A percentile compares a stretch with the other conserved stretches of the same genome.
Conservation (phyloP, 169 alveolate genomes). For the Plasmodium vivax region DNA sequence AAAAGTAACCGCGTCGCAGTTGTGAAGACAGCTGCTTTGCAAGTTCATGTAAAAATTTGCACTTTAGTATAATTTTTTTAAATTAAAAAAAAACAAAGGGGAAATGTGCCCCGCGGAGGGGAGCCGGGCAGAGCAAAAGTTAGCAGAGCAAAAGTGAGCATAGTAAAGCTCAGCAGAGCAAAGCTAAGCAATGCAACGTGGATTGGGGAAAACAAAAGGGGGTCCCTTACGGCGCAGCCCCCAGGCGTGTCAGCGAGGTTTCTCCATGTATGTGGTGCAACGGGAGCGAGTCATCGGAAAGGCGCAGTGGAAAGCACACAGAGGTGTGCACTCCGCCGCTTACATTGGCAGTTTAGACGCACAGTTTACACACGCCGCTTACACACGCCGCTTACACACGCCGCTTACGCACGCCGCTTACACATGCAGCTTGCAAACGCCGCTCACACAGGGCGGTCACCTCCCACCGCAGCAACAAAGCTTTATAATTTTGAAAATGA, state of each 20-base stretch:
- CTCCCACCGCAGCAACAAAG: constrained; percentile 71
- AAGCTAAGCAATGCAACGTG: background rate
- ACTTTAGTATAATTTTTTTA: background rate
- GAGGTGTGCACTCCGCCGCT: background rate
- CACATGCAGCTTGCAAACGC: background rate
- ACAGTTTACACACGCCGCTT: background rate
- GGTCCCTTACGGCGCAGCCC: background rate
- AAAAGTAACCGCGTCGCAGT: background rate
- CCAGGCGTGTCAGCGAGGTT: background rate
- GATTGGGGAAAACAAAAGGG: background rate
- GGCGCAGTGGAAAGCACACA: background rate
- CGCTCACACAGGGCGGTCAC: background rate
- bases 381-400: background rate
- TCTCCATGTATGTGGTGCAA: background rate
- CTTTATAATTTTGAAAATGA: constrained; percentile 39
- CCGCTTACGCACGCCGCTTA: background rate
- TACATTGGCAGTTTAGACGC: too few relatives aligned
- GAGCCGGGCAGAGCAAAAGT: background rate
- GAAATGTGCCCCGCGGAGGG: background rate
- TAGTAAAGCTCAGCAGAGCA: background rate
- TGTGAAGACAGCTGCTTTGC: constrained; percentile 1
- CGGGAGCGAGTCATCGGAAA: background rate
- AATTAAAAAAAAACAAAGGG: constrained; percentile 6
- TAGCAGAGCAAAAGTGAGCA: background rate
- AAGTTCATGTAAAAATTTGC: constrained; percentile 12